These are phyloP conservation scores for Jamesozyma rosinii DNA, from an alignment of 805 yeast species.

Conservation along the genomic window DNA sequence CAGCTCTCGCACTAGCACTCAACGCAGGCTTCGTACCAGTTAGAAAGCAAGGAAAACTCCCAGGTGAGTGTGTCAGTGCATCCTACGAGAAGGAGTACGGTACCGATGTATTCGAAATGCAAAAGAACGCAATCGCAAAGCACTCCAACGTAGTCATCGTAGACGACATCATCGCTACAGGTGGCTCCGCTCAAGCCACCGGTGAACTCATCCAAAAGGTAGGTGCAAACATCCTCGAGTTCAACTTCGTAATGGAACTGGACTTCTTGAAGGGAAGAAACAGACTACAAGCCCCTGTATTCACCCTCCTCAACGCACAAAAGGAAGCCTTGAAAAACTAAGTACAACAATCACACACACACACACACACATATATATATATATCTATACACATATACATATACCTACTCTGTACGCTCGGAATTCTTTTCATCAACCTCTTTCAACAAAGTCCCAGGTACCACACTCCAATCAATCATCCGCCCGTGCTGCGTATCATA, in stretches of 20 bases:
- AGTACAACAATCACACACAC: not conserved
- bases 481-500: constrained; percentile 28
- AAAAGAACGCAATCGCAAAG: constrained; percentile 65
- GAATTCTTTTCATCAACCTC: constrained; percentile 18
- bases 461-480: constrained; percentile 61
- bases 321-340: constrained; percentile 38
- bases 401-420: not conserved
- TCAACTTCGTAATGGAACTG: constrained; percentile 84
- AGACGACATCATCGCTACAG: constrained; percentile 96
- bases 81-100: constrained; percentile 89
- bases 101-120: constrained; percentile 80
- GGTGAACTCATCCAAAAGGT: constrained; percentile 67
- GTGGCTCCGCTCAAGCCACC: constrained; percentile 93
- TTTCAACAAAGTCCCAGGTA: constrained; percentile 18
- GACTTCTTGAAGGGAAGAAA: constrained; percentile 92
- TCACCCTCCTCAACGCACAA: constrained; percentile 81
- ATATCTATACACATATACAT: not conserved
- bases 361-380: not conserved
- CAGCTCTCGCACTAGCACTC: constrained; percentile 81
- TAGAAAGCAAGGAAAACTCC: constrained; percentile 91
- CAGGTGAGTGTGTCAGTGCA: constrained; percentile 70
- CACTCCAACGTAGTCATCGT: constrained; percentile 80
- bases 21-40: constrained; percentile 90
- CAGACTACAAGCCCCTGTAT: constrained; percentile 75
- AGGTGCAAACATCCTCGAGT: constrained; percentile 69